Conservation (phyloP, 805 yeast genomes). For the Zygoascus biomembranicola region DNA sequence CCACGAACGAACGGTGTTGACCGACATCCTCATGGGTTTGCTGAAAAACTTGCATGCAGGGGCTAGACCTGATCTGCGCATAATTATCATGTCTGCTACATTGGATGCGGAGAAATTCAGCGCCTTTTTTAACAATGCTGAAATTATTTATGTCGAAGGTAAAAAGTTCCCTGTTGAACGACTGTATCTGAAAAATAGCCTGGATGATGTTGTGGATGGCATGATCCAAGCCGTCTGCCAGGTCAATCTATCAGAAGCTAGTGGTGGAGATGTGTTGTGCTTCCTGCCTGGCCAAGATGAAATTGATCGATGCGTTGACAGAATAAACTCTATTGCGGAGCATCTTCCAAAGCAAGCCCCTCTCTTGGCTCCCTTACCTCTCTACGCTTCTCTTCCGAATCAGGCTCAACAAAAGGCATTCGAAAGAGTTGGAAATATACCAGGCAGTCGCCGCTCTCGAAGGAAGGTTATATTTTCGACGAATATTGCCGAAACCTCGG, state of each 20-base stretch:
- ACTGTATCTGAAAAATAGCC: slow-evolving; percentile 51
- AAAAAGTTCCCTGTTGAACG: slow-evolving; percentile 78
- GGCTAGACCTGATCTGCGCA: slow-evolving; percentile 50
- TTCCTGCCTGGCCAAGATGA: slow-evolving; percentile 97
- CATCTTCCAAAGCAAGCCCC: slow-evolving; percentile 71
- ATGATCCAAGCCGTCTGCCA: slow-evolving; percentile 68
- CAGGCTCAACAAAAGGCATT: slow-evolving; percentile 77
- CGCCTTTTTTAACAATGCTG: slow-evolving; percentile 63
- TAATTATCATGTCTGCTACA: slow-evolving; percentile 94
- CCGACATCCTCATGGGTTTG: slow-evolving; percentile 86
- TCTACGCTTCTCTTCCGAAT: slow-evolving; percentile 92
- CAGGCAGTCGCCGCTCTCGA: slow-evolving; percentile 29
- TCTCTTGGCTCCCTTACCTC: slow-evolving; percentile 63
- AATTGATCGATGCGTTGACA: slow-evolving; percentile 72
- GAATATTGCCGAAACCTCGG: slow-evolving; percentile 95
- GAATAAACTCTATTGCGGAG: slow-evolving; percentile 50
- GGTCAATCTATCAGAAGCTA: slow-evolving; percentile 64
- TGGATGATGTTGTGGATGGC: slow-evolving; percentile 79
- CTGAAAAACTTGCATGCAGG: slow-evolving; percentile 55
- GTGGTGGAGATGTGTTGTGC: slow-evolving; percentile 80
- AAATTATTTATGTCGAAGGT: slow-evolving; percentile 84
- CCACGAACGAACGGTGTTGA: slow-evolving; percentile 88
- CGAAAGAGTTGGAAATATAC: slow-evolving; percentile 38
- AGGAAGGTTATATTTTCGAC: slow-evolving; percentile 89
- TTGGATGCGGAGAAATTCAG: slow-evolving; percentile 84